Percentiles rank a stretch among this genome's conserved stretches.
Evolutionary conservation across 2,329 filamentous ascomycete genomes (phyloP).

Genomic region (Endoconidiophora polonica): DNA sequence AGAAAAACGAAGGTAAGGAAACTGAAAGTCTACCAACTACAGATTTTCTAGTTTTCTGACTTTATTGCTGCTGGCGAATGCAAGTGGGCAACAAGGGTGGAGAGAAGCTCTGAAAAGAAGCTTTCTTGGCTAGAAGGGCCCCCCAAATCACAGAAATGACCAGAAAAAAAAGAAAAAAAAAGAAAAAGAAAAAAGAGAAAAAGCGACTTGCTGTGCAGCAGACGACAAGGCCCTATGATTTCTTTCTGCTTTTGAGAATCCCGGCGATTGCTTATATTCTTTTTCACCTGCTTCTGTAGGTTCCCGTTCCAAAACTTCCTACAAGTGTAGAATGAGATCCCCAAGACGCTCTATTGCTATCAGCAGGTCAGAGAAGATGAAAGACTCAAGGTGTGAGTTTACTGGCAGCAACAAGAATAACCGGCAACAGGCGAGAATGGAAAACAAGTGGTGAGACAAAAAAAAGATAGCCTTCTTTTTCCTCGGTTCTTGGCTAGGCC

Average conservation of each 20-base stretch:
- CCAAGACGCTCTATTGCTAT: neutral
- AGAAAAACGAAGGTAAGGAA: slow-evolving; percentile 1
- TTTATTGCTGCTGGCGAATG: neutral
- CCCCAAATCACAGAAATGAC: neutral
- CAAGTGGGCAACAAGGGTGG: too few species aligned
- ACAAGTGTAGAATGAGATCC: neutral
- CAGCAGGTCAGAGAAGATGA: neutral
- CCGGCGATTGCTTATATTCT: too few species aligned
- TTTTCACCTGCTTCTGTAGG: too few species aligned
- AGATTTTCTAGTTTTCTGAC: neutral
- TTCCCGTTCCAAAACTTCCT: neutral
- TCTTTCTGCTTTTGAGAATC: neutral
- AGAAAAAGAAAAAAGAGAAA: slow-evolving; percentile 3
- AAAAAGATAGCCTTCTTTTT: neutral
- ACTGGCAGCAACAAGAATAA: neutral
- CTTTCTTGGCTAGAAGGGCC: too few species aligned
- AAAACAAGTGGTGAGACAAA: slow-evolving; percentile 9
- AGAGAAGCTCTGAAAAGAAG: too few species aligned
- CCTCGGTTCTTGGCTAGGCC: too few species aligned
- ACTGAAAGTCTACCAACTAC: neutral
- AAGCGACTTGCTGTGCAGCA: slow-evolving; percentile 1
- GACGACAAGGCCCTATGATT: neutral
- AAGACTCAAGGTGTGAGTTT: neutral
- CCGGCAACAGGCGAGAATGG: slow-evolving; percentile 11
- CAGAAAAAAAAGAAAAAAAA: neutral